Evolutionary conservation across 129 eudicot genomes (phyloP), one percentile per base, ranked within the genome.

Genomic region (Flaveria sonorensis): DNA sequence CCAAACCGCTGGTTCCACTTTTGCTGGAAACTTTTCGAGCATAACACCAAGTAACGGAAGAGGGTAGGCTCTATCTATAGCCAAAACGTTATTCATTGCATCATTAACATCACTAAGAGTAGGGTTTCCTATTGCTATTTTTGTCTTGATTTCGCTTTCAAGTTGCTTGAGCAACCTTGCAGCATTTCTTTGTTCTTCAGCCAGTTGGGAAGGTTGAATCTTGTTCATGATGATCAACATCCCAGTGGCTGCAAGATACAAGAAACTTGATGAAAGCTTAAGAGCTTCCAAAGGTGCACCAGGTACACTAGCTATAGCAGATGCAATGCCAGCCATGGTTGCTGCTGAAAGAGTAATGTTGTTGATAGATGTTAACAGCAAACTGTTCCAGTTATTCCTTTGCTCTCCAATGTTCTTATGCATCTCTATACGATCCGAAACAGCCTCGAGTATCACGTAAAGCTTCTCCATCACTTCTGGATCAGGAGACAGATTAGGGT

Each of bases 61-160:
- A n/a, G 98, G 98, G 77, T 86, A 92, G 3, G 96, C 98, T 76
- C 66, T 83, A 52, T 92, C 98, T 68, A 90, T 63, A 42, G 88
- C 89, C 83, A 88, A 85, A 32, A 90, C 85, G 52, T 77, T 87
- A 19, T 83, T 84, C 86, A 88, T 81, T 3, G 86, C 66, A 14
- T 90, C 90, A 20, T 85, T 81, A 5, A 88, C 88, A 57, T 86
- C 85, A 45, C 28, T 59, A 0, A 36, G 3, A 4, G 81, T 72
- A 4, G 77, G 73, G 0, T 28, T 75, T 8, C 80, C 72, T 0
- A 79, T 53, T 0, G 83, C 90, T 0, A 88, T 18, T 7, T 48
- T 72, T 7, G 85, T 83, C 73, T 86, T 71, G 64, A 86, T 75
- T 64, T 79, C 73, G 23, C 45, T 79, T 11, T 76, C 79, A 20